These are phyloP conservation scores for Adansonia rubrostipa DNA, from an alignment of 441 rosid species.

Conservation along the genomic window DNA sequence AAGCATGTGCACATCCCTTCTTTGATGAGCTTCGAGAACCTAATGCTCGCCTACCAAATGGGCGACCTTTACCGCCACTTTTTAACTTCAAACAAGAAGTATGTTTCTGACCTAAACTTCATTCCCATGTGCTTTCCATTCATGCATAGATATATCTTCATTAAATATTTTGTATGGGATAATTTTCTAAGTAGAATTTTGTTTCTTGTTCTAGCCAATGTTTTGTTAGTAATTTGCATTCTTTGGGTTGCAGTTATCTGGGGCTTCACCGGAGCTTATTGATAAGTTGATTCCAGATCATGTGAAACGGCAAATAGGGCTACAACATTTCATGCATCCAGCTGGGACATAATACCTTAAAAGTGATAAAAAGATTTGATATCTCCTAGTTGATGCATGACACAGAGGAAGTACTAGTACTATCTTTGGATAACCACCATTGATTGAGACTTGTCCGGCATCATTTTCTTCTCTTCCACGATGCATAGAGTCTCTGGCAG, in stretches of 20 bases:
- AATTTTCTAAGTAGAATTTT: neutral
- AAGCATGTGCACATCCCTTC: conserved; percentile 78
- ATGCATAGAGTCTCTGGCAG: conserved; percentile 34
- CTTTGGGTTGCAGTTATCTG: conserved; percentile 54
- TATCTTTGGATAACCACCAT: conserved; percentile 37
- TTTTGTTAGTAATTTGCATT: neutral
- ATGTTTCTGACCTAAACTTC: conserved; percentile 26
- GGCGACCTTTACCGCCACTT: conserved; percentile 67
- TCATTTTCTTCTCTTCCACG: conserved; percentile 35
- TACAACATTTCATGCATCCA: conserved; percentile 64
- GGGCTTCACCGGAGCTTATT: conserved; percentile 80
- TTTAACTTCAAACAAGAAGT: conserved; percentile 83
- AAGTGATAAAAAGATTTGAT: conserved; percentile 24
- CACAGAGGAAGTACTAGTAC: conserved; percentile 25
- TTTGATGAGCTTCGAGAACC: conserved; percentile 76
- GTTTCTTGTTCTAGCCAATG: neutral
- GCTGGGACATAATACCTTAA: conserved; percentile 46
- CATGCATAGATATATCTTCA: neutral
- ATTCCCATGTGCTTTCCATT: neutral
- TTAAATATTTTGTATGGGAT: neutral
- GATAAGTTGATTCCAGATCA: conserved; percentile 93
- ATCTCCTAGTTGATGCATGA: conserved; percentile 34
- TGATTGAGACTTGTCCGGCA: conserved; percentile 43
- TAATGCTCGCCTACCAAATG: conserved; percentile 64
- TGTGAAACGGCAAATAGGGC: conserved; percentile 74